Evolutionary conservation across 176 grass and related monocot genomes (phyloP), one percentile per base, ranked within the genome.

Genomic region (Luzula sylvatica): DNA sequence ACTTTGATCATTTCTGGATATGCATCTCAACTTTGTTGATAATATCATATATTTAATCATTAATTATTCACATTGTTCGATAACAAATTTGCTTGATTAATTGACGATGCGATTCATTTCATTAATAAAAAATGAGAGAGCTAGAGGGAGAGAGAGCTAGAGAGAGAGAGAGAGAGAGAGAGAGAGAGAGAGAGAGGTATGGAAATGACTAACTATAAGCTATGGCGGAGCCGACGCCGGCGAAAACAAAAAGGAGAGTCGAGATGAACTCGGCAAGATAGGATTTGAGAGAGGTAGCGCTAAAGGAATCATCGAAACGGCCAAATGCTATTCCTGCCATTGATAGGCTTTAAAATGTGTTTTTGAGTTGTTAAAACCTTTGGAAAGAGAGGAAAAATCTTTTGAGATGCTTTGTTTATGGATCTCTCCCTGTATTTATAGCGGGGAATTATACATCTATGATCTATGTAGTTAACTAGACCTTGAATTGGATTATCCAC

Each of bases 181-280:
- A 14, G 4, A n/a, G n/a, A n/a, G n/a, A n/a, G n/a, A n/a, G n/a
- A n/a, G n/a, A 11, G 3, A 2, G 12, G 13, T 1, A 42, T 55
- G 20, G 14, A 3, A 20, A 42, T 42, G 2, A 55, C 68, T 75
- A 16, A 88, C 79, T 69, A 60, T 88, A 88, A 29, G 84, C 79
- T 38, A 88, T 88, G 84, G 61, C 84, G 13, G 79, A 88, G 52
- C 84, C 79, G 4, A 83, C 84, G 45, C 84, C 79, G 51, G 84
- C 84, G 38, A 88, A 88, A 53, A 83, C 71, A 23, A 88, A 88
- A 72, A 88, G 7, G 7, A 83, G 75, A 32, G 84, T 83, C 28
- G 84, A 88, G 70, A 88, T 83, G 50, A 88, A 88, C 79, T 88
- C 79, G 11, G 84, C 79, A 14, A 79, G 42, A 40, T 83, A 88